Conservation (phyloP, 78 protist genomes). For the Dictyostelium purpureum region DNA sequence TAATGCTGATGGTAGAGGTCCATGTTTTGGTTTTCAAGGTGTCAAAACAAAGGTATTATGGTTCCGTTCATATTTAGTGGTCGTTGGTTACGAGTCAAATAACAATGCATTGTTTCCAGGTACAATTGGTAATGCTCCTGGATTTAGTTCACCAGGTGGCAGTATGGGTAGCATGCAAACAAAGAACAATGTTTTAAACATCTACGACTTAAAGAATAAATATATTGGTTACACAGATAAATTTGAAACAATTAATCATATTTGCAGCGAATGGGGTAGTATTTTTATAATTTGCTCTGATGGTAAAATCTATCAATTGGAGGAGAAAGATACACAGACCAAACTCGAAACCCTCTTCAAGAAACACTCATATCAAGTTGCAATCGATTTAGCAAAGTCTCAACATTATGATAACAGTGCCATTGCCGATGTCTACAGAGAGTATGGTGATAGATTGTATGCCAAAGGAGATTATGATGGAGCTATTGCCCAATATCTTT, state of each 20-base stretch:
- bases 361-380: slow-evolving; percentile 90
- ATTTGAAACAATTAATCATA: slow-evolving; percentile 64
- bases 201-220: slow-evolving; percentile 91
- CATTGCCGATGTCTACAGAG: slow-evolving; percentile 89
- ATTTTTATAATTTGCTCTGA: slow-evolving; percentile 85
- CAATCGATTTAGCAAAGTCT: slow-evolving; percentile 88
- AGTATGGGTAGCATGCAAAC: slow-evolving; percentile 8
- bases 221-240: slow-evolving; percentile 83
- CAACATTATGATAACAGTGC: slow-evolving; percentile 83
- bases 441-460: slow-evolving; percentile 96
- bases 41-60: slow-evolving; percentile 65
- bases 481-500: slow-evolving; percentile 94
- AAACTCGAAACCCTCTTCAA: slow-evolving; percentile 94
- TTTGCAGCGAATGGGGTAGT: slow-evolving; percentile 91
- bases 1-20: slow-evolving; percentile 66
- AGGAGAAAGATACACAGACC: slow-evolving; percentile 95
- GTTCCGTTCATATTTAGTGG: slow-evolving; percentile 87
- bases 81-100: slow-evolving; percentile 62
- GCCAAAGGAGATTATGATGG: slow-evolving; percentile 88
- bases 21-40: slow-evolving; percentile 78
- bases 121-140: neutral
- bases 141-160: neutral
- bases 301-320: slow-evolving; percentile 79
- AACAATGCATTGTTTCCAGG: slow-evolving; percentile 7
- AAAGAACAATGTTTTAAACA: slow-evolving; percentile 64